Conservation (phyloP, 805 yeast genomes). For the Candida xyloterini region DNA sequence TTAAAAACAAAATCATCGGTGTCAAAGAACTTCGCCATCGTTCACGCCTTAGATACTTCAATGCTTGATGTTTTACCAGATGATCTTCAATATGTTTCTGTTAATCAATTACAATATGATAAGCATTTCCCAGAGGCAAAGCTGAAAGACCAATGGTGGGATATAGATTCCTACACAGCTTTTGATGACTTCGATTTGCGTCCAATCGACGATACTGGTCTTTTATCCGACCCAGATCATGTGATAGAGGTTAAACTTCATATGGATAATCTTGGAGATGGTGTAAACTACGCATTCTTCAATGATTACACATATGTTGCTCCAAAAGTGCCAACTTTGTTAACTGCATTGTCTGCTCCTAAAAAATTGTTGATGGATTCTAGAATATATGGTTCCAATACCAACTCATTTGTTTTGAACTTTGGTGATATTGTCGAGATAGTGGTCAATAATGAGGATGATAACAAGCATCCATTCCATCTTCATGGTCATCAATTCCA, state of each 20-base stretch:
- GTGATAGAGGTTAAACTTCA: conserved; percentile 55
- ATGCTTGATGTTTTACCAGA: conserved; percentile 71
- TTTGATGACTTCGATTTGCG: conserved; percentile 45
- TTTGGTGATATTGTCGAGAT: conserved; percentile 67
- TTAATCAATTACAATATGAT: conserved; percentile 56
- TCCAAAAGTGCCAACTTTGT: conserved; percentile 70
- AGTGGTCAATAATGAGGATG: conserved; percentile 75
- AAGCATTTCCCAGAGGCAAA: conserved; percentile 25
- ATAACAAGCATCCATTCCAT: conserved; percentile 96
- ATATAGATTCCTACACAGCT: conserved; percentile 30
- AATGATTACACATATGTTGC: conserved; percentile 60
- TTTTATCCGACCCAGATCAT: conserved; percentile 60
- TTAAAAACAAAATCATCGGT: conserved; percentile 48
- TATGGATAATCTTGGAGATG: conserved; percentile 71
- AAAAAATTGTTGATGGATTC: conserved; percentile 46
- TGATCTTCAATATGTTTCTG: conserved; percentile 51
- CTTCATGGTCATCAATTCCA: conserved; percentile 92
- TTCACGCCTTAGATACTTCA: conserved; percentile 57
- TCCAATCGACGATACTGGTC: conserved; percentile 38
- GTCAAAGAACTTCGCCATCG: conserved; percentile 52
- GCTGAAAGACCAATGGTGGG: conserved; percentile 18
- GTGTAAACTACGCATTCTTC: conserved; percentile 74
- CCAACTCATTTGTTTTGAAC: conserved; percentile 59
- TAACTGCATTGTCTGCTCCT: conserved; percentile 63
- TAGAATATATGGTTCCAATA: conserved; percentile 70